Percentiles rank a stretch among this genome's conserved stretches.
phyloP scores from a whole-genome alignment of 257 asterid genomes.

The Fraxinus pennsylvanica region DNA sequence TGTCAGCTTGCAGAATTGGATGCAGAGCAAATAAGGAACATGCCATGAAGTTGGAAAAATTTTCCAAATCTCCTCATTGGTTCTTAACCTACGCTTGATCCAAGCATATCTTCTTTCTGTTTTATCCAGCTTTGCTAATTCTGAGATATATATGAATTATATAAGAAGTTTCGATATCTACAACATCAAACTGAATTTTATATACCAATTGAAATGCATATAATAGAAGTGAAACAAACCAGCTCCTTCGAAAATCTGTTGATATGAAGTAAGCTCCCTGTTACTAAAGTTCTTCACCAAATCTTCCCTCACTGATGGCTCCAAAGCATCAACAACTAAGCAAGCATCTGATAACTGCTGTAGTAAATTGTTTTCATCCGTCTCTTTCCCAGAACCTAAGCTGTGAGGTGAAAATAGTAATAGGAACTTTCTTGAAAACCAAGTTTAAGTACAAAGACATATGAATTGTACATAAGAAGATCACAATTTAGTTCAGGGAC shows the following conservation, averaged over 20 bases:
- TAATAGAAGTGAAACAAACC: constrained; percentile 47
- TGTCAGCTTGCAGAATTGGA: constrained; percentile 97
- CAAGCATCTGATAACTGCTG: constrained; percentile 96
- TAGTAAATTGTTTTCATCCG: constrained; percentile 78
- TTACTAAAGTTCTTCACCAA: constrained; percentile 82
- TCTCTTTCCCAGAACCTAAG: constrained; percentile 97
- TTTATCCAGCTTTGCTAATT: constrained; percentile 89
- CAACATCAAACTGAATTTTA: constrained; percentile 23
- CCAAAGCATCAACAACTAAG: constrained; percentile 96
- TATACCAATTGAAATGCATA: constrained; percentile 16
- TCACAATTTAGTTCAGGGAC: background rate
- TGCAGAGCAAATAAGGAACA: constrained; percentile 88
- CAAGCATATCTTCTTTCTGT: constrained; percentile 95
- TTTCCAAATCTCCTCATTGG: constrained; percentile 97
- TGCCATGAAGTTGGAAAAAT: constrained; percentile 91
- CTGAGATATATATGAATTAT: constrained; percentile 38
- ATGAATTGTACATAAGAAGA: background rate
- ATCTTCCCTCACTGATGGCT: constrained; percentile 98
- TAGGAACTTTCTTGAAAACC: background rate
- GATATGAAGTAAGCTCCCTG: constrained; percentile 93
- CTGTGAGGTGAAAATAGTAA: constrained; percentile 37
- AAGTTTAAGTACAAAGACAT: background rate
- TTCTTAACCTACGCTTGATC: constrained; percentile 91
- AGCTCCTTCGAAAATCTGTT: constrained; percentile 98
- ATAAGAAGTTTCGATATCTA: constrained; percentile 23